Conservation (phyloP, 1,139 yeast genomes). For the Yamadazyma jaroonii region DNA sequence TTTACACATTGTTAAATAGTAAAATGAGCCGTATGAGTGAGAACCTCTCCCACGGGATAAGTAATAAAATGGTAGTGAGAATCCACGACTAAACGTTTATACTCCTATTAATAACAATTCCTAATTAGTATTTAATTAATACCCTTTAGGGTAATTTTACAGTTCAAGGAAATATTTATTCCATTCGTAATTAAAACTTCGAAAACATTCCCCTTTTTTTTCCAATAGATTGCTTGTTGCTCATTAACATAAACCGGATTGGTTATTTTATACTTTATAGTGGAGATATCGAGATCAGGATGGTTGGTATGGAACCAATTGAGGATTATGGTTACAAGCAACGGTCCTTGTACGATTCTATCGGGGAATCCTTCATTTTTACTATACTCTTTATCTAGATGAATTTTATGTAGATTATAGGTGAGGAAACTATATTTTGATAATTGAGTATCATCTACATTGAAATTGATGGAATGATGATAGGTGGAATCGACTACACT, state of each 20-base stretch:
- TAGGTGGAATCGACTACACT: background rate
- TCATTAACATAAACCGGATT: conserved; percentile 30
- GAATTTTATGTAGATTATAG: conserved; percentile 81
- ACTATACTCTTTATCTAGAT: conserved; percentile 61
- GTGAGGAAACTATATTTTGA: conserved; percentile 66
- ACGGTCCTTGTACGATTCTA: conserved; percentile 78
- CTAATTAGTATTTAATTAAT: no score
- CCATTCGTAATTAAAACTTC: background rate
- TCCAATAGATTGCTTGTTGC: background rate
- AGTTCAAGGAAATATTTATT: background rate
- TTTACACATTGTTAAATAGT: no score
- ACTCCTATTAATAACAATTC: no score
- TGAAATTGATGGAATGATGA: background rate
- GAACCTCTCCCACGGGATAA: no score
- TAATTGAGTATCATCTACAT: conserved; percentile 1
- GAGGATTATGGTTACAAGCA: conserved; percentile 58
- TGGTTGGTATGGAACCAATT: conserved; percentile 39
- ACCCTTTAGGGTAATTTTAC: background rate
- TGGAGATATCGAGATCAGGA: conserved; percentile 17
- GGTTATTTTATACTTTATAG: conserved; percentile 47
- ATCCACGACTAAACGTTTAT: no score
- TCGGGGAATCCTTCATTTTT: conserved; percentile 57
- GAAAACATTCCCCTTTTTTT: background rate
- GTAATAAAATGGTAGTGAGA: no score
- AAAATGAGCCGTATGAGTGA: no score